Conservation (phyloP, 2,329 filamentous ascomycete species). For the Ophiocordyceps camponoti-rufipedis region DNA sequence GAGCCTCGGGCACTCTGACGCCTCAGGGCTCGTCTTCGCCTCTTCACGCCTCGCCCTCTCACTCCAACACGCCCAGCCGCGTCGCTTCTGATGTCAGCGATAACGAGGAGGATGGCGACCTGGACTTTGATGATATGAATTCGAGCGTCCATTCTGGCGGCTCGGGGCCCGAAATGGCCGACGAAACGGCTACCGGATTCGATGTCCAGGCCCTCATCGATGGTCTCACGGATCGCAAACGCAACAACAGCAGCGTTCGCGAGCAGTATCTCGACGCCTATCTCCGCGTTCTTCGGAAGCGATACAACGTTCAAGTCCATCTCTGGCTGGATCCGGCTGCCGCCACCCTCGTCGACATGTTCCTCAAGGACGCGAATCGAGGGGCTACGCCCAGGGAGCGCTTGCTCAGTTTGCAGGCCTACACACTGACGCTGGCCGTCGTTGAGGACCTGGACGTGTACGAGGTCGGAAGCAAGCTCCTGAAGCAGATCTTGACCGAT, state of each 20-base stretch:
- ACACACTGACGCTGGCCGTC: slow-evolving; percentile 49
- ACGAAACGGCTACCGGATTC: slow-evolving; percentile 49
- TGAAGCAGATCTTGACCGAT: slow-evolving; percentile 19
- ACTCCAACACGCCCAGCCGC: slow-evolving; percentile 41
- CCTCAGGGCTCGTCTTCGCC: slow-evolving; percentile 42
- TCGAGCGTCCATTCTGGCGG: slow-evolving; percentile 22
- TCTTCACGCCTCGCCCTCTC: slow-evolving; percentile 34
- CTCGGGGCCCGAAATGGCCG: slow-evolving; percentile 33
- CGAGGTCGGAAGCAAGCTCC: slow-evolving; percentile 10
- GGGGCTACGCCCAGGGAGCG: slow-evolving; percentile 53
- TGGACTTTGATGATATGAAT: slow-evolving; percentile 23
- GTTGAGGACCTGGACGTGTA: slow-evolving; percentile 36
- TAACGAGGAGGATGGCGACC: slow-evolving; percentile 25
- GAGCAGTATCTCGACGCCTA: slow-evolving; percentile 25
- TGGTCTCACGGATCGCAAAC: slow-evolving; percentile 57
- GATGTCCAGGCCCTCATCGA: slow-evolving; percentile 44
- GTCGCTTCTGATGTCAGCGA: slow-evolving; percentile 43
- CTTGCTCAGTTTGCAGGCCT: slow-evolving; percentile 50
- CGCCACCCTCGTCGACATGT: slow-evolving; percentile 38
- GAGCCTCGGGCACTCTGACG: slow-evolving; percentile 38
- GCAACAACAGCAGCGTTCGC: slow-evolving; percentile 53
- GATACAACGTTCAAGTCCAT: slow-evolving; percentile 7
- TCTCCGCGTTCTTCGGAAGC: slow-evolving; percentile 33
- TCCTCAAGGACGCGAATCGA: slow-evolving; percentile 52
- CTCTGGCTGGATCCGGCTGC: slow-evolving; percentile 36